Evolutionary conservation across 495 filamentous ascomycete genomes (phyloP), one percentile per base, ranked within the genome.

Genomic region (Neurospora sublineolata): DNA sequence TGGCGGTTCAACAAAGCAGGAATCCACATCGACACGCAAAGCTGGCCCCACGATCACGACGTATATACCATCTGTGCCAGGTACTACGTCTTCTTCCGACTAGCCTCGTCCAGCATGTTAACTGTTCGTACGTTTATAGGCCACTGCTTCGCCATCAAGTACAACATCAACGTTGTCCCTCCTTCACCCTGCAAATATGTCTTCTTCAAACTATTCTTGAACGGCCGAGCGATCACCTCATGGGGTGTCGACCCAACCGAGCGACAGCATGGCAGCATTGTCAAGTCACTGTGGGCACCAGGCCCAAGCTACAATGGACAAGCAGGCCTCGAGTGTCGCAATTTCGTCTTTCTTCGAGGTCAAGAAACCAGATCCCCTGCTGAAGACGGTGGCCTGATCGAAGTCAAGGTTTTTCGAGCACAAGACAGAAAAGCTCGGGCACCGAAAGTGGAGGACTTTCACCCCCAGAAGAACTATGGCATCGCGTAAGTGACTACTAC

Each of bases 151-250:
- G 77, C 78, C 42, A 74, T 87, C 33, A 80, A 79, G 20, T 87
- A 84, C 72, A 69, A 71, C 16, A 70, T 87, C 73, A 78, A 73
- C 30, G 68, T 75, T 16, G 18, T 69, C 6, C 74, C 79, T 4
- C 72, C 77, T 0, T 52, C 73, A 1, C 79, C 80, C 27, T 80
- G 77, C 64, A 76, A 72, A 71, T 83, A 77, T 70, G 73, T 85
- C 37, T 83, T 83, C 79, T 86, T 86, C 76, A 85, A 84, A 72
- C 77, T 87, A 69, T 82, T 78, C 74, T 83, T 87, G 68, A 86
- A 87, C 73, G 83, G 80, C 20, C 78, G 81, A 11, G 77, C 81
- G 42, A 79, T 84, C 33, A 75, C 82, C 2, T 79, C 80, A 3
- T 87, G 84, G 84, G 85, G 86, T 2, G 80, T 83, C 20, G 80